Conservation (phyloP, 148 eudicot genomes). For the Arctostaphylos glauca region DNA sequence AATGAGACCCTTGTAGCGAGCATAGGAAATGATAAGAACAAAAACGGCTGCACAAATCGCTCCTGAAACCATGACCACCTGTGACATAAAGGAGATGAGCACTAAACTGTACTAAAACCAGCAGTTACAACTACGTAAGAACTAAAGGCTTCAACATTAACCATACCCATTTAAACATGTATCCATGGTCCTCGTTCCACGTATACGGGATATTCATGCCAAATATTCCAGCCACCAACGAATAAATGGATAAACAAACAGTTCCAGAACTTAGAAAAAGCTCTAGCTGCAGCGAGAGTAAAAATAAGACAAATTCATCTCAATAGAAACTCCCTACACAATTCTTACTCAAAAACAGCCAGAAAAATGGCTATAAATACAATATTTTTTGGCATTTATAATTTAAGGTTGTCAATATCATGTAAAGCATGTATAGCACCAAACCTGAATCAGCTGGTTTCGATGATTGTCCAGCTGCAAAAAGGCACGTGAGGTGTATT, state of each 20-base stretch:
- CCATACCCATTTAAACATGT: conserved; percentile 67
- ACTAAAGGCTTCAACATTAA: neutral
- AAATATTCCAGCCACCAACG: conserved; percentile 62
- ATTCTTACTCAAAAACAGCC: neutral
- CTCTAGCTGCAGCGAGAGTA: conserved; percentile 48
- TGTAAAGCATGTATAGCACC: neutral
- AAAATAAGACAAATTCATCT: neutral
- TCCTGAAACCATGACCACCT: conserved; percentile 49
- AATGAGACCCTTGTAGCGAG: conserved; percentile 70
- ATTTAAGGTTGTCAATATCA: neutral
- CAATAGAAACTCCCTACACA: neutral
- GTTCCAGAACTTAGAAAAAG: conserved; percentile 70
- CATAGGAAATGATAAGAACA: conserved; percentile 41
- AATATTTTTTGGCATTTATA: neutral
- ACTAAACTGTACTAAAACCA: neutral
- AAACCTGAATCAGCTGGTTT: conserved; percentile 74
- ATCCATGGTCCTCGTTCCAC: conserved; percentile 44
- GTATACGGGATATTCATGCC: conserved; percentile 73
- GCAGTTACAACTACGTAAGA: neutral
- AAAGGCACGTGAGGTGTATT: conserved; percentile 8
- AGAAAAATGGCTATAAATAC: neutral
- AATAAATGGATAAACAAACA: conserved; percentile 50
- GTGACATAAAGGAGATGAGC: conserved; percentile 10
- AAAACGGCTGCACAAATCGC: conserved; percentile 32
- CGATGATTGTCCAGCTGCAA: conserved; percentile 86